Evolutionary conservation across 2,329 filamentous ascomycete genomes (phyloP), one percentile per base, ranked within the genome.

Genomic region (Fusarium multiceps): DNA sequence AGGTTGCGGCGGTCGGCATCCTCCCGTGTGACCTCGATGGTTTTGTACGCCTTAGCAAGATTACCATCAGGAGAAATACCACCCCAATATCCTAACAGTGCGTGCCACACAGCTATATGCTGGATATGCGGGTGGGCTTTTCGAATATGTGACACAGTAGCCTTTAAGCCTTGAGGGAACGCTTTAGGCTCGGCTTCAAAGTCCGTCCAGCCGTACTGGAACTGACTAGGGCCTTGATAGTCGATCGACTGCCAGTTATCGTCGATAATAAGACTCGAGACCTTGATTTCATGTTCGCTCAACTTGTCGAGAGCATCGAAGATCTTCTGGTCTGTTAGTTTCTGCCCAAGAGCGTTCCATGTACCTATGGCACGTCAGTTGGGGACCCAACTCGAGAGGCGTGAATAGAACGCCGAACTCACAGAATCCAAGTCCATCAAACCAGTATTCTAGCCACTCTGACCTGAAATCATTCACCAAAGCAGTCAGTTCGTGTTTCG

Each of bases 61-160:
- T 89, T 86, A 1, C 94, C 92, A 7, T 88, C 80, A 0, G 92
- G 90, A 1, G 93, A 88, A 13, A 99, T 89, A 0, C 94, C 94
- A 48, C 93, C 95, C 96, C 96, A 98, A 78, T 97, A 97, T 3
- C 94, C 91, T 54, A 92, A 78, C 1, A 98, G 84, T 1, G 95
- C 93, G 81, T 99, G 96, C 96, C 96, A 99, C 1, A 98, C 95
- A 13, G 93, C 93, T 53, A 98, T 87, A 73, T 97, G 92, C 63
- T 92, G 87, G 62, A 98, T 90, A 63, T 89, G 88, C 1, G 90
- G 89, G 74, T 94, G 88, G 18, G 85, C 86, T 20, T 86, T 80
- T 23, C 93, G 89, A 62, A 98, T 92, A 9, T 87, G 86, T 7
- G 85, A 81, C 3, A 97, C 85, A 0, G 91, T 89, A 9, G 89